phyloP scores from a whole-genome alignment of 2,329 filamentous ascomycete species.

The Cadophora luteo-olivacea region DNA sequence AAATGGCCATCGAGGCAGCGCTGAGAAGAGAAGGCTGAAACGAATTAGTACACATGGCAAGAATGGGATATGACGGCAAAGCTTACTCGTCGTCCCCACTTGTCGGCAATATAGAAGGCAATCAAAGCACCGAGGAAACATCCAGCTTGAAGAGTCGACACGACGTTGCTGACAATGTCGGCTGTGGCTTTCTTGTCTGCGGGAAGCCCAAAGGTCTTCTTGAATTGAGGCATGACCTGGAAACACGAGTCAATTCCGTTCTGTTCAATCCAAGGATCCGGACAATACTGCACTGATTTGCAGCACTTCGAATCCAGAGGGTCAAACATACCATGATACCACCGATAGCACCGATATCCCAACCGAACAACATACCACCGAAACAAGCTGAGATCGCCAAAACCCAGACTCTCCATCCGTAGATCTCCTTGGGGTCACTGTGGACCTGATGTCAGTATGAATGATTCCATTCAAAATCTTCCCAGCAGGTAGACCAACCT shows the following conservation, averaged over 20 bases:
- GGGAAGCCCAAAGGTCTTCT: slow-evolving; percentile 14
- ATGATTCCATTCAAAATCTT: neutral
- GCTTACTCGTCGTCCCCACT: slow-evolving; percentile 40
- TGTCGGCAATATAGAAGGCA: slow-evolving; percentile 49
- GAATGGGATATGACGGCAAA: slow-evolving; percentile 57
- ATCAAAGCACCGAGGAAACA: slow-evolving; percentile 69
- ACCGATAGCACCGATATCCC: slow-evolving; percentile 74
- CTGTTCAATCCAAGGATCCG: neutral
- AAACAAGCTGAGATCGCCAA: slow-evolving; percentile 59
- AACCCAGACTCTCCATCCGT: slow-evolving; percentile 62
- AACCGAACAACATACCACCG: slow-evolving; percentile 67
- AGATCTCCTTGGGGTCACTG: slow-evolving; percentile 41
- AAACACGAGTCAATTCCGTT: neutral
- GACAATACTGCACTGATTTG: slow-evolving; percentile 47
- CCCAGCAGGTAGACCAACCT: slow-evolving; percentile 37
- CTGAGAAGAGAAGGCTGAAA: slow-evolving; percentile 6
- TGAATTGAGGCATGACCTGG: slow-evolving; percentile 11
- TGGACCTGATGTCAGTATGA: neutral
- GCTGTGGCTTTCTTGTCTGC: neutral
- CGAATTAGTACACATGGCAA: neutral
- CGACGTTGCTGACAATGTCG: slow-evolving; percentile 63
- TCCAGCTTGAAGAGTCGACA: slow-evolving; percentile 72
- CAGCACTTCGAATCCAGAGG: slow-evolving; percentile 42
- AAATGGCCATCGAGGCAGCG: neutral
- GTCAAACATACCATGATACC: slow-evolving; percentile 64